Base-by-base conservation (phyloP, 495 filamentous ascomycete genomes). In the Podospora fimiseda region DNA sequence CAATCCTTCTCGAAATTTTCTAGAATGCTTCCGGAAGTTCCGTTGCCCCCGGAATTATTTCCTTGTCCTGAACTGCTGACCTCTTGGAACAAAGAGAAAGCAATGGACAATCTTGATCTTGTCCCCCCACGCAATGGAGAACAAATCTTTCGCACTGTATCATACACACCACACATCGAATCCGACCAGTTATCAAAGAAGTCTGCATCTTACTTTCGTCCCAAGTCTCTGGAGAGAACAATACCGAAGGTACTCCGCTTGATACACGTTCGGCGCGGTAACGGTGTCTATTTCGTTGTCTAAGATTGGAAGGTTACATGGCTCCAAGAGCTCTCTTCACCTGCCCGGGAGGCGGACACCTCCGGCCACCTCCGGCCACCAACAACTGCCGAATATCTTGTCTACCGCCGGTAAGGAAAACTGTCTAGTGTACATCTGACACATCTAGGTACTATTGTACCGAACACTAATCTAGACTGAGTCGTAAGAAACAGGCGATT, bases 1-100 rank as follows among this genome's bases (percentile, higher is more conserved):
- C n/a, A 24, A n/a, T 16, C 14, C 44, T 47, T 47, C 44, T 47
- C 3, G 44, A 47, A 47, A 2, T 33, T 47, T 47, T 47, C 44
- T 33, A 14, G 44, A 47, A 47, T 18, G 44, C 9, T n/a, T 33
- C 20, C 23, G 44, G 21, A 18, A 30, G 19, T 46, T 13, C 11
- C 20, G 21, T 14, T 33, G n/a, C n/a, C n/a, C n/a, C n/a, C n/a
- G n/a, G n/a, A n/a, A n/a, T n/a, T n/a, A n/a, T n/a, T n/a, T n/a
- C n/a, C n/a, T n/a, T n/a, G n/a, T n/a, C n/a, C n/a, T n/a, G n/a
- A n/a, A n/a, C n/a, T n/a, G n/a, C n/a, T n/a, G n/a, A n/a, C n/a
- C n/a, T n/a, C n/a, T n/a, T n/a, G n/a, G n/a, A n/a, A n/a, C n/a
- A 37, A 37, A 8, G 33, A 14, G 33, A 37, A n/a, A n/a, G n/a